phyloP scores from a whole-genome alignment of 306 rosid species.

The Inga oerstediana region DNA sequence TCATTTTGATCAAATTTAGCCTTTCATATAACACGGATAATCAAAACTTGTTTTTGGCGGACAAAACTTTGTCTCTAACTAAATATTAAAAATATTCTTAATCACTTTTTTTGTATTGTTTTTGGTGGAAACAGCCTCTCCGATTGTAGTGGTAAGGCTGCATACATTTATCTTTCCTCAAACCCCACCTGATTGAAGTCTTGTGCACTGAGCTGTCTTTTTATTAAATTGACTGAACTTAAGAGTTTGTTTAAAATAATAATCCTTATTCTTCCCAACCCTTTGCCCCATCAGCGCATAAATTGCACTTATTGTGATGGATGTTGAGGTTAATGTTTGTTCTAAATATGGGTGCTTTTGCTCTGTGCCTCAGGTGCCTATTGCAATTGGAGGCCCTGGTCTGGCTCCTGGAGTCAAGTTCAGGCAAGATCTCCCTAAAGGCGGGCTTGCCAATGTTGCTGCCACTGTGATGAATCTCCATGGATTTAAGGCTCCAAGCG shows the following conservation, averaged over 20 bases:
- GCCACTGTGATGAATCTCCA: slow-evolving; percentile 97
- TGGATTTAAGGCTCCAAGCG: slow-evolving; percentile 89
- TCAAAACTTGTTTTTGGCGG: neutral
- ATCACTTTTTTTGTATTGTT: too few species aligned
- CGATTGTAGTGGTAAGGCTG: too few species aligned
- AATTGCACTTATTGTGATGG: neutral
- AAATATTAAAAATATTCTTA: too few species aligned
- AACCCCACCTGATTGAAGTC: too few species aligned
- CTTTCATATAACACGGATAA: neutral
- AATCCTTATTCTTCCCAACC: neutral
- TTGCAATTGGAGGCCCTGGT: slow-evolving; percentile 99
- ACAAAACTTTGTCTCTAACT: too few species aligned
- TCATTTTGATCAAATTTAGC: neutral
- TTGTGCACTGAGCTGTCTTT: too few species aligned
- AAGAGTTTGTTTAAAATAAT: neutral
- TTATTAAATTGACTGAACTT: neutral
- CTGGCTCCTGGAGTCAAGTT: slow-evolving; percentile 69
- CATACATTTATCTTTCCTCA: too few species aligned
- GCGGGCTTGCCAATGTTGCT: slow-evolving; percentile 94
- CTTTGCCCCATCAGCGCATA: neutral
- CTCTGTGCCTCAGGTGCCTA: slow-evolving; percentile 64
- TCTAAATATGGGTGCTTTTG: slow-evolving; percentile 6
- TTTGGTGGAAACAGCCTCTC: too few species aligned
- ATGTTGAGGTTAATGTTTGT: slow-evolving; percentile 8
- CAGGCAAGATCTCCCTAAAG: slow-evolving; percentile 73